Evolutionary conservation across 106 monocot species (phyloP), one percentile per base, ranked within the genome.

Genomic region (Amphibolis antarctica): DNA sequence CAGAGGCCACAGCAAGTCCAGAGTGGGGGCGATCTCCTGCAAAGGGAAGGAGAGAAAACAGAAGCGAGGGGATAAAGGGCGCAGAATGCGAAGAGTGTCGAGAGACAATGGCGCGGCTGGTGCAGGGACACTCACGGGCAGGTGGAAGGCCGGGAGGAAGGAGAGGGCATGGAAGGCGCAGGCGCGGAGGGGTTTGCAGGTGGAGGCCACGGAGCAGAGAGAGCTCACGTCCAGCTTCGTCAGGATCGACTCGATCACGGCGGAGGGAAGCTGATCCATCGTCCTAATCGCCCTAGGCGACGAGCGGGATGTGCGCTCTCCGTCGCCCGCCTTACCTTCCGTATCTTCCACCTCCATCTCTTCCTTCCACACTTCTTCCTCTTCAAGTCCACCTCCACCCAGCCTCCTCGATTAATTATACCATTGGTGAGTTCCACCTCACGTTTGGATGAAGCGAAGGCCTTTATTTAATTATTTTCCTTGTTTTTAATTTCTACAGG

Each of bases 141-240:
- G 82, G 73, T 91, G 84, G 70, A 98, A 74, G 65, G 76, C 53
- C 3, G 89, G 72, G 28, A 85, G 54, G 65, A 98, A 87, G 57
- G 86, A 78, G 50, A 87, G 72, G 42, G 85, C 53, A 28, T 78
- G 76, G 51, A 73, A 48, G 48, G 86, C 90, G 59, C 75, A 76
- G 80, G 66, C n/a, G 64, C 74, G 82, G 79, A 98, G 71, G 46
- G 78, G 71, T 46, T 66, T 75, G 69, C 76, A 87, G 7, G 90
- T 58, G 69, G 81, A 79, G 57, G 90, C 73, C 45, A 76, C 84
- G 64, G 77, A 71, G 72, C 82, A 81, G 71, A 98, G 79, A 36
- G 90, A 98, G 55, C 77, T 77, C 29, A 78, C 62, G 61, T 98
- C 96, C 59, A 96, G 87, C 53, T 74, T 62, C 25, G 78, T 76